phyloP scores from a whole-genome alignment of 352 stramenopile species.

The Thalassiosira livingstoniorum region DNA sequence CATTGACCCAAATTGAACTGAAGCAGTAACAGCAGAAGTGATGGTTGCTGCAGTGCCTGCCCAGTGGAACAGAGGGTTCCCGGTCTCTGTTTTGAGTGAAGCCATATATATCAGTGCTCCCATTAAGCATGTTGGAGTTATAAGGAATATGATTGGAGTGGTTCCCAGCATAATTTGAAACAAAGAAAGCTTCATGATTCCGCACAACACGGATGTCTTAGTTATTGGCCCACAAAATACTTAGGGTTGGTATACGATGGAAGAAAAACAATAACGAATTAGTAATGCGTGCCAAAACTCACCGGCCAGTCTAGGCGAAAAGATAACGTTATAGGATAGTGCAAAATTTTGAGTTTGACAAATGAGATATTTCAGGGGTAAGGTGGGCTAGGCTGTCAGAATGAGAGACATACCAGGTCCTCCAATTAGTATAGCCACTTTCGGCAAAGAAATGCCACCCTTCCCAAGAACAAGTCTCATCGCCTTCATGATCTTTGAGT shows the following conservation, averaged over 20 bases:
- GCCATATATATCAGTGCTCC: conserved; percentile 76
- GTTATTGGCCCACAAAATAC: conserved; percentile 1
- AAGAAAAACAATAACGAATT: neutral
- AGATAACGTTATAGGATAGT: neutral
- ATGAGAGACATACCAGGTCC: conserved; percentile 83
- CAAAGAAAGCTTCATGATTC: conserved; percentile 68
- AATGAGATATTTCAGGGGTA: too few species aligned
- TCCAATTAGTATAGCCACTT: conserved; percentile 82
- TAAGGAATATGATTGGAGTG: conserved; percentile 77
- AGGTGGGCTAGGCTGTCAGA: too few species aligned
- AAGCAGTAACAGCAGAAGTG: conserved; percentile 49
- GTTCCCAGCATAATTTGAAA: conserved; percentile 81
- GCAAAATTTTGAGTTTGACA: neutral
- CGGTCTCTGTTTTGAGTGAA: conserved; percentile 37
- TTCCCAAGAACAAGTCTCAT: conserved; percentile 73
- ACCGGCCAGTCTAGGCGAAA: conserved; percentile 45
- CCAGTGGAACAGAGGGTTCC: conserved; percentile 54
- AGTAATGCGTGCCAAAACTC: neutral
- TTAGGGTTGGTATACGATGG: neutral
- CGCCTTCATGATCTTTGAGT: conserved; percentile 71
- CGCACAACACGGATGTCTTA: conserved; percentile 76
- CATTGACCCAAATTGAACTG: conserved; percentile 71
- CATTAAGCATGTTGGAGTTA: conserved; percentile 75
- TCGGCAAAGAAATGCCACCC: conserved; percentile 69
- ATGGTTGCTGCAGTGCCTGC: conserved; percentile 62